Percentiles rank a stretch among this genome's conserved stretches.
Evolutionary conservation across 345 rosid species (phyloP).

Genomic region (Laguncularia racemosa): DNA sequence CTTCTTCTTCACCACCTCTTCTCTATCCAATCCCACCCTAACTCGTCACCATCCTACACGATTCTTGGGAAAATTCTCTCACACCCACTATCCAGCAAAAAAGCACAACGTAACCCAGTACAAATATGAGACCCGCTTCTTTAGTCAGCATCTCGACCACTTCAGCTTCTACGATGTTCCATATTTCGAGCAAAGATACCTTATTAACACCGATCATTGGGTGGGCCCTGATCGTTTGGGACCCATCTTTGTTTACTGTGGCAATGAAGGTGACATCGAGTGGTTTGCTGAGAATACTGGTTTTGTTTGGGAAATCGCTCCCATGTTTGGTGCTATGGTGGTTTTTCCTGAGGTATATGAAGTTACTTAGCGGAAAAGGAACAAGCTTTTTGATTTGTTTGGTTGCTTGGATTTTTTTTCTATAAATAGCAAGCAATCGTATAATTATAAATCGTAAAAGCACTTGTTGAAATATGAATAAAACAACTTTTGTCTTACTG

Average conservation of each 20-base stretch:
- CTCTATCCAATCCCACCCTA: too few species aligned
- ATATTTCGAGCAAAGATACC: conserved; percentile 55
- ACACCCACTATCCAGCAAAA: too few species aligned
- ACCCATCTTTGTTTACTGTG: conserved; percentile 84
- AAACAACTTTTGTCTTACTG: too few species aligned
- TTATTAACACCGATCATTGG: conserved; percentile 64
- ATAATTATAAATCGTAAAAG: too few species aligned
- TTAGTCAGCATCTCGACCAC: conserved; percentile 63
- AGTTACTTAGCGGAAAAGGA: neutral
- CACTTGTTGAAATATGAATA: too few species aligned
- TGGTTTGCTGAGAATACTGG: conserved; percentile 83
- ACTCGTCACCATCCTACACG: too few species aligned
- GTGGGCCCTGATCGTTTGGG: conserved; percentile 39
- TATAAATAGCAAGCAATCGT: too few species aligned
- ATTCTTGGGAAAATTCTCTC: too few species aligned
- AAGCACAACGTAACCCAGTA: neutral
- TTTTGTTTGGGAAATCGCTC: conserved; percentile 77
- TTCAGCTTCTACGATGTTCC: conserved; percentile 71
- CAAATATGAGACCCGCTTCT: conserved; percentile 53
- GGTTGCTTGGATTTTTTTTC: neutral
- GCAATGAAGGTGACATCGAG: conserved; percentile 79
- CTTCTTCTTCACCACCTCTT: too few species aligned
- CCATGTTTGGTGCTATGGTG: conserved; percentile 71
- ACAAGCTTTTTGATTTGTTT: neutral
- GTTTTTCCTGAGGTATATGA: conserved; percentile 63